A percentile compares a stretch with the other conserved stretches of the same genome.
Conservation (phyloP, 768 basidiomycete genomes). For the Rhodotorula toruloides region DNA sequence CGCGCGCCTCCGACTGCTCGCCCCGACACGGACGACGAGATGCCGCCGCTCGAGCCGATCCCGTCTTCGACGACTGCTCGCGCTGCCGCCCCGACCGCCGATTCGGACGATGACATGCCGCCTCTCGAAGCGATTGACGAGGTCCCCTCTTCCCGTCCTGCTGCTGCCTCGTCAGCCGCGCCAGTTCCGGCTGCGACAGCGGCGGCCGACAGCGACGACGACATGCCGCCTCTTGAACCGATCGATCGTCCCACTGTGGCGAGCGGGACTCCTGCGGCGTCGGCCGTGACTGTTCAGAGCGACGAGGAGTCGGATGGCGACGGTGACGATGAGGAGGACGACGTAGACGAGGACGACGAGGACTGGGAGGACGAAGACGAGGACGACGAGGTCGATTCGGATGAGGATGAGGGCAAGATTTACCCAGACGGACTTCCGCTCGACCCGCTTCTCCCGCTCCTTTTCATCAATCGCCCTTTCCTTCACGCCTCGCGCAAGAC, state of each 20-base stretch:
- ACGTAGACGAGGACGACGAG: constrained; percentile 6
- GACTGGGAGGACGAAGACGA: constrained; percentile 7
- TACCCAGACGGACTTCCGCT: constrained; percentile 39
- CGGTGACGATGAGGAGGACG: constrained; percentile 8
- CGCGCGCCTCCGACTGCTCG: neutral
- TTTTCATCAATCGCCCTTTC: constrained; percentile 38
- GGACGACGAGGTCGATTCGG: neutral
- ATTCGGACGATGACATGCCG: neutral
- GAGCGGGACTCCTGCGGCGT: neutral
- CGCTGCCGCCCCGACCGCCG: neutral
- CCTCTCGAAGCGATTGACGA: neutral
- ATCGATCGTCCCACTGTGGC: neutral
- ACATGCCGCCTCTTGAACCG: too few relatives aligned
- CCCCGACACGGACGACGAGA: constrained; percentile 1
- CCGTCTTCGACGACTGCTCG: neutral
- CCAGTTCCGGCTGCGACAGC: neutral
- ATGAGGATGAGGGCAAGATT: constrained; percentile 6
- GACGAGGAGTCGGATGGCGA: neutral
- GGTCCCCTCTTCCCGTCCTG: neutral
- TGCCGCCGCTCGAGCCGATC: constrained; percentile 13
- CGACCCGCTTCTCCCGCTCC: constrained; percentile 39
- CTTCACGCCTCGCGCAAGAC: constrained; percentile 33
- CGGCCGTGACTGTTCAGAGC: too few relatives aligned
- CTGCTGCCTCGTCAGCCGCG: neutral
- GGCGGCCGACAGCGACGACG: too few relatives aligned